Evolutionary conservation across 1,284 basidiomycete genomes (phyloP).

Genomic region (Schizopora paradoxa): DNA sequence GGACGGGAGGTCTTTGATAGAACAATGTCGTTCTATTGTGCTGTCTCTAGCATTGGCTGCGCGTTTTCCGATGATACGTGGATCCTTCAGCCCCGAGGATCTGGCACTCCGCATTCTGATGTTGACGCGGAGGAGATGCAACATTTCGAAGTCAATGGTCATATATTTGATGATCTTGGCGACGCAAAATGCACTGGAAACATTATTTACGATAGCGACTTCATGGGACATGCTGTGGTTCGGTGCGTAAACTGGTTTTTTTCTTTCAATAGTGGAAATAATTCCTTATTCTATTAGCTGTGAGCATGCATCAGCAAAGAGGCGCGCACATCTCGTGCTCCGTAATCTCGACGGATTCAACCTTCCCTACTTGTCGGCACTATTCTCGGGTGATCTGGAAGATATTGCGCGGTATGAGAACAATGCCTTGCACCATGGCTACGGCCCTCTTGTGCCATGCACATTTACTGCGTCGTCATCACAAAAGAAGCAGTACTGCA

Average conservation of each 20-base stretch:
- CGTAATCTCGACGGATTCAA: constrained; percentile 24
- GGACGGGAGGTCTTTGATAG: constrained; percentile 20
- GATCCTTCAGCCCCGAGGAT: too few relatives aligned
- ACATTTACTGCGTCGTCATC: constrained; percentile 17
- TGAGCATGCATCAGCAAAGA: constrained; percentile 8
- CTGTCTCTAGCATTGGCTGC: constrained; percentile 20
- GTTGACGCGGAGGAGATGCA: too few relatives aligned
- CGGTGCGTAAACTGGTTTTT: too few relatives aligned
- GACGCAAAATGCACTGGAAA: too few relatives aligned
- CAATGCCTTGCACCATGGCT: constrained; percentile 16
- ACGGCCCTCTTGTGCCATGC: constrained; percentile 23
- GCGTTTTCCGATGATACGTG: constrained; percentile 11
- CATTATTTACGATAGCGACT: too few relatives aligned
- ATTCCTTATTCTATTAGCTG: too few relatives aligned
- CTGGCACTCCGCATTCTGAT: too few relatives aligned
- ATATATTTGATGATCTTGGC: too few relatives aligned
- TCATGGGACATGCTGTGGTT: too few relatives aligned
- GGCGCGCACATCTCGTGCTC: constrained; percentile 20
- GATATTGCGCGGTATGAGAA: constrained; percentile 4
- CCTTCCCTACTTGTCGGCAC: constrained; percentile 20
- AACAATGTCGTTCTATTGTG: constrained; percentile 22
- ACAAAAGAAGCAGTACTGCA: constrained; percentile 21
- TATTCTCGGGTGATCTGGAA: constrained; percentile 14
- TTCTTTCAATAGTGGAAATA: too few relatives aligned
- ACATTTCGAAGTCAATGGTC: too few relatives aligned